Conservation (phyloP, 208 protist species). For the Crithidia mellificae region DNA sequence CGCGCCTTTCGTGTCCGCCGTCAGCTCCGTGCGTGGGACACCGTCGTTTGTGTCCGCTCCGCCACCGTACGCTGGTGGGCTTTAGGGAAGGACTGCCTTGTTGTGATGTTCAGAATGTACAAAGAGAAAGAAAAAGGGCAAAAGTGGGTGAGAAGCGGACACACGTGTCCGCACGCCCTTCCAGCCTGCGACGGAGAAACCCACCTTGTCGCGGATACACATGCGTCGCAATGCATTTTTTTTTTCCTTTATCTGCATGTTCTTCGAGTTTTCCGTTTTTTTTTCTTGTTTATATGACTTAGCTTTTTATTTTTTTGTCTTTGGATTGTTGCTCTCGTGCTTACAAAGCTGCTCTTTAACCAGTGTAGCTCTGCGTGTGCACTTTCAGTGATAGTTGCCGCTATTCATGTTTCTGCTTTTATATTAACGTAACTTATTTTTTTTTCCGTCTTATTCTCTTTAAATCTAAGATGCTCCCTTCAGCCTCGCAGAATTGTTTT, state of each 20-base stretch:
- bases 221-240: neutral
- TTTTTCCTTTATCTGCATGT: neutral
- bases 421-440: slow-evolving; percentile 1
- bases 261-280: slow-evolving; percentile 5
- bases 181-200: neutral
- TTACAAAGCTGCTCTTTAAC: neutral
- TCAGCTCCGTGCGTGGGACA: slow-evolving; percentile 39
- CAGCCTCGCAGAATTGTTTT: too few species aligned
- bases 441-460: too few species aligned
- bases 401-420: slow-evolving; percentile 22
- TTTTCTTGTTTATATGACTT: neutral
- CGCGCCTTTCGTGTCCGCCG: slow-evolving; percentile 25
- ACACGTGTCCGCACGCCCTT: too few species aligned
- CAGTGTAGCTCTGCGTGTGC: neutral
- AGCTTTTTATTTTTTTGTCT: neutral
- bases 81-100: neutral
- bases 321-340: neutral
- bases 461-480: too few species aligned
- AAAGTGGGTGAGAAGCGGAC: neutral
- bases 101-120: neutral
- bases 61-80: slow-evolving; percentile 38
- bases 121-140: too few species aligned
- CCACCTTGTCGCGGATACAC: too few species aligned
- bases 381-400: neutral
- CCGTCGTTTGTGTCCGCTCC: slow-evolving; percentile 35